A percentile compares a stretch with the other conserved stretches of the same genome.
Conservation (phyloP, 257 asterid genomes). For the Cruciata laevipes region DNA sequence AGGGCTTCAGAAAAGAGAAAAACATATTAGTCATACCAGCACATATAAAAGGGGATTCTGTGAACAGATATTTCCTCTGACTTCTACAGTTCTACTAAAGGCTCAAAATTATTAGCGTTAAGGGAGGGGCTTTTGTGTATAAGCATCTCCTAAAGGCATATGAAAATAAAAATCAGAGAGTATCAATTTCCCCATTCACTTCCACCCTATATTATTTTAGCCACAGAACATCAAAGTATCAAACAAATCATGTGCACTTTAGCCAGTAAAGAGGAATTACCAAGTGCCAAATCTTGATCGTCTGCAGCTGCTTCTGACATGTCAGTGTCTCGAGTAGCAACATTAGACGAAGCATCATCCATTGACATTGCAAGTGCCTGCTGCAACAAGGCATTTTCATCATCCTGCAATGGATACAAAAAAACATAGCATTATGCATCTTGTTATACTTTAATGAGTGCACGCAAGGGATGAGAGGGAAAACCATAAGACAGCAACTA, state of each 20-base stretch:
- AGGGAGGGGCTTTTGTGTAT: not conserved
- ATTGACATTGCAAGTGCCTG: conserved; percentile 99
- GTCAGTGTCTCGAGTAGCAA: conserved; percentile 69
- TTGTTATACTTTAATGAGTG: not conserved
- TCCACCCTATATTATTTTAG: not conserved
- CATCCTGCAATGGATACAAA: conserved; percentile 52
- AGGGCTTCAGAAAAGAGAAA: conserved; percentile 54
- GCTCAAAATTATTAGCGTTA: not conserved
- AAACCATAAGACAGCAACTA: not conserved
- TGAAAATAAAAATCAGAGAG: not conserved
- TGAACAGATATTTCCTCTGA: too few relatives aligned
- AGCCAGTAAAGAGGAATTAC: conserved; percentile 26
- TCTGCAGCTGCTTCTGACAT: conserved; percentile 94
- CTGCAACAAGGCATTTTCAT: conserved; percentile 92
- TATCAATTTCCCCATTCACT: not conserved
- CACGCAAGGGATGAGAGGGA: not conserved
- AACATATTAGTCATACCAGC: not conserved
- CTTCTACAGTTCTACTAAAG: not conserved
- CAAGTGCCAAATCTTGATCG: conserved; percentile 91
- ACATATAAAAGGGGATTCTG: not conserved
- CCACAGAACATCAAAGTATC: not conserved
- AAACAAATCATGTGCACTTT: not conserved
- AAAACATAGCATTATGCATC: not conserved
- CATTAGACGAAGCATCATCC: conserved; percentile 73
- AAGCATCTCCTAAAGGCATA: not conserved